phyloP scores from a whole-genome alignment of 331 rosid genomes.

The Telfairia occidentalis region DNA sequence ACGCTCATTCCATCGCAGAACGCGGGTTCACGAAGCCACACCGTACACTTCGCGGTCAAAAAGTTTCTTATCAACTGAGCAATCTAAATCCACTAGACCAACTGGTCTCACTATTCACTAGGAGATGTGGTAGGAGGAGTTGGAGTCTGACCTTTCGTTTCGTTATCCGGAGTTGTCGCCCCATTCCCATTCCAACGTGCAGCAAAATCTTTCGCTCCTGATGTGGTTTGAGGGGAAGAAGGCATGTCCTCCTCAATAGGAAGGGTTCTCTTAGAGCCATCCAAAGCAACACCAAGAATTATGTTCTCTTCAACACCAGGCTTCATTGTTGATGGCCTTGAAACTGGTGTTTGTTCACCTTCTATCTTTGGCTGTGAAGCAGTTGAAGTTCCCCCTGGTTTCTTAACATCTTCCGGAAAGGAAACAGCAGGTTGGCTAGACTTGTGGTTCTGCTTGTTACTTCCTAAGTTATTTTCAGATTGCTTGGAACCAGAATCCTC shows the following conservation, averaged over 20 bases:
- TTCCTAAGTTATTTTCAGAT: constrained; percentile 26
- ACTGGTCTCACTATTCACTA: constrained; percentile 17
- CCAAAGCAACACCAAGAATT: constrained; percentile 88
- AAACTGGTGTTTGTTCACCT: constrained; percentile 40
- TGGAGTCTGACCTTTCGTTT: constrained; percentile 36
- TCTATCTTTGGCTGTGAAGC: constrained; percentile 31
- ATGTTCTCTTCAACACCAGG: constrained; percentile 64
- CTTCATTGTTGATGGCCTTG: constrained; percentile 30
- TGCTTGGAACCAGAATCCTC: constrained; percentile 14
- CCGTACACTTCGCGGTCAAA: neutral
- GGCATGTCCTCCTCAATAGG: constrained; percentile 59
- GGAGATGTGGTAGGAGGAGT: constrained; percentile 25
- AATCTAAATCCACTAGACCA: constrained; percentile 11
- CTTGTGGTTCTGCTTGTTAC: constrained; percentile 20
- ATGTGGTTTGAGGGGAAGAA: constrained; percentile 21
- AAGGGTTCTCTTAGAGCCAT: constrained; percentile 90
- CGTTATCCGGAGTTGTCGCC: constrained; percentile 27
- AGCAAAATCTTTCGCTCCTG: constrained; percentile 49
- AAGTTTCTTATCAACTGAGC: neutral
- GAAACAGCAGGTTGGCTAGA: constrained; percentile 20
- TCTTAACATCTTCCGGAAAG: constrained; percentile 32
- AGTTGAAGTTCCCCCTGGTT: constrained; percentile 25
- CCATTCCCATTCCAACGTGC: constrained; percentile 43
- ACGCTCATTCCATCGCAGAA: neutral
- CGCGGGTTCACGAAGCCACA: neutral